Percentiles rank a stretch among this genome's conserved stretches.
phyloP scores from a whole-genome alignment of 805 yeast species.

The Candida gorgasii region DNA sequence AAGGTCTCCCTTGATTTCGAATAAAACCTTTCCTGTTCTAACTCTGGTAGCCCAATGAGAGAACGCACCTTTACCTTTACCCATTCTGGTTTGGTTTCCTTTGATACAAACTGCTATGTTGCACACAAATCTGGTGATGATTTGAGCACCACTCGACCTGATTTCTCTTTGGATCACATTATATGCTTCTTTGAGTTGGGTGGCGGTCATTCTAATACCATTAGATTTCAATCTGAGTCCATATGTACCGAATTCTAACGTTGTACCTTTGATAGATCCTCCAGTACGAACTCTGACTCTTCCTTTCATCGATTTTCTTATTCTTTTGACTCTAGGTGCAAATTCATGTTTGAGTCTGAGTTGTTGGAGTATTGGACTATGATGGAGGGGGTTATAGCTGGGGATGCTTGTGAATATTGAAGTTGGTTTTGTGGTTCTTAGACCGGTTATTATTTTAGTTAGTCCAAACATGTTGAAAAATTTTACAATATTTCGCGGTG shows the following conservation, averaged over 20 bases:
- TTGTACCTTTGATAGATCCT: conserved; percentile 87
- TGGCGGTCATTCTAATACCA: conserved; percentile 83
- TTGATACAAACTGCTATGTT: conserved; percentile 90
- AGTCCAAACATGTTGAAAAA: conserved; percentile 7
- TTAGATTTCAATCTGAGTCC: conserved; percentile 88
- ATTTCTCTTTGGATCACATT: conserved; percentile 79
- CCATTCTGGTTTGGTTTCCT: conserved; percentile 99
- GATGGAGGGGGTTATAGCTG: neutral
- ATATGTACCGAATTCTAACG: conserved; percentile 75
- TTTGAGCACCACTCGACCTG: conserved; percentile 72
- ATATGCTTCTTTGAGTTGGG: conserved; percentile 89
- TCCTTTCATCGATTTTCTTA: conserved; percentile 86
- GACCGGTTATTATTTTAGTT: conserved; percentile 1
- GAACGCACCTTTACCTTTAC: conserved; percentile 98
- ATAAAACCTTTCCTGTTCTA: conserved; percentile 90
- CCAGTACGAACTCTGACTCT: conserved; percentile 93
- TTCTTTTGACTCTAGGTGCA: conserved; percentile 72
- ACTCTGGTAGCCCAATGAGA: conserved; percentile 97
- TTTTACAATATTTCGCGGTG: conserved; percentile 1
- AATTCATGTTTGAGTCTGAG: conserved; percentile 62
- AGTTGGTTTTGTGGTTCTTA: conserved; percentile 1
- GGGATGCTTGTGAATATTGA: neutral
- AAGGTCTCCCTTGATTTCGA: conserved; percentile 78
- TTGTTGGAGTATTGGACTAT: neutral
- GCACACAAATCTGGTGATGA: conserved; percentile 80